Evolutionary conservation across 2,329 filamentous ascomycete genomes (phyloP), one percentile per base, ranked within the genome.

Genomic region (Fusarium illudens): DNA sequence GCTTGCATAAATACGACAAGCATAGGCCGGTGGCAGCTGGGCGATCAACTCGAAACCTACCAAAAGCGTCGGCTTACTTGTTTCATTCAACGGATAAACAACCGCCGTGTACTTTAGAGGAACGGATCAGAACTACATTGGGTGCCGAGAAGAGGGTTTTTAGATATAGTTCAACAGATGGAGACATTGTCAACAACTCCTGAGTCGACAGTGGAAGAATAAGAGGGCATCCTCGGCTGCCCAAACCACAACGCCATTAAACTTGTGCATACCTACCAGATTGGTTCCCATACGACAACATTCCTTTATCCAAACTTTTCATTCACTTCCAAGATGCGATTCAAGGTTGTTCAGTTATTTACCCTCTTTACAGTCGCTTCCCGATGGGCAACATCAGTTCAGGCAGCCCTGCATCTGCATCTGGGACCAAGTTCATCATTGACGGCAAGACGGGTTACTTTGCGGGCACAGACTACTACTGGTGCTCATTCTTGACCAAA

Each of bases 381-480:
- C 17, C 17, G 39, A 27, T 33, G 29, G 37, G 13, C 36, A 22
- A 33, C 29, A 4, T 52, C 34, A 20, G 34, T 30, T 13, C 25
- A 54, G 29, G 51, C 51, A 6, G 51, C n/a, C 19, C 55, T 42
- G 19, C 13, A 8, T 51, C 55, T 30, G n/a, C 58, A 29, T 60
- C 58, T n/a, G 78, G 78, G 13, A 70, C 69, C 36, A 54, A 73
- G 5, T 83, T 84, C 70, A 74, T 72, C 19, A 81, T 85, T 59
- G 80, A 84, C 67, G 82, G 83, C 32, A 29, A 33, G 71, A 79
- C 56, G 77, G 80, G 78, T 33, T 85, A 87, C 73, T 84, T 82
- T 63, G 81, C 83, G 8, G 85, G 85, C 29, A 86, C 82, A 51
- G 87, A 88, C 76, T 79, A 81, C 52, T 87, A 87, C 79, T 88